Base-by-base conservation (phyloP, 371 early-diverging fungal genomes). In the Actinomortierella ambigua region DNA sequence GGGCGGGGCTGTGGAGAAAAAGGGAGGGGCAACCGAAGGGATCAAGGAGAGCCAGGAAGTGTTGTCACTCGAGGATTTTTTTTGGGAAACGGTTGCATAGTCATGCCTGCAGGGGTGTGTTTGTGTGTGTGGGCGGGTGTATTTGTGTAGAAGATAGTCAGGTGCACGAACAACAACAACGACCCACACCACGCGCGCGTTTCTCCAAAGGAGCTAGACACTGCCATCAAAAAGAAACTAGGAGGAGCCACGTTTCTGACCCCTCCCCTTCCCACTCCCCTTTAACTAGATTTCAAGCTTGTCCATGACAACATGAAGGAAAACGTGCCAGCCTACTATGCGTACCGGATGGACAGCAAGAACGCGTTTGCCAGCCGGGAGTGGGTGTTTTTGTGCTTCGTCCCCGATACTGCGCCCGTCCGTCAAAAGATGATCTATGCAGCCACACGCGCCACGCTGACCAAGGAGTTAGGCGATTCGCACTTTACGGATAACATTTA, bases 351-450 rank as follows among this genome's bases (percentile, higher is more conserved):
- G 43, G 93, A 91, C 65, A 61, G 70, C 41, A 84, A 79, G 48
- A 60, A 62, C 23, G 22, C 65, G 8, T 48, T 78, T 26, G 82
- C 81, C 34, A 79, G 81, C 40, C 78, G 79, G 64, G 84, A 88
- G 28, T 95, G 94, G 94, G 68, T 93, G 29, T 82, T 94, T 34
- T 67, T 92, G 47, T 77, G 86, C 49, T 93, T 88, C 67, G 90
- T 94, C 2, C 94, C 95, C 17, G 94, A 94, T 61, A 49, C 81
- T 53, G 90, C 93, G 48, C 79, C 69, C 46, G 87, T 94, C 27
- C 84, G 95, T 18, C 90, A 93, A 54, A 95, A 95, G 77, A 95
- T 94, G 95, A 75, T 95, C 46, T 93, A 93, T 68, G 95, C 95
- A 14, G 85, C 94, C 4, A 87, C 92, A 4, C 83, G 89, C 47